Evolutionary conservation across 176 grass and related monocot genomes (phyloP).

Genomic region (Carex myosuroides): DNA sequence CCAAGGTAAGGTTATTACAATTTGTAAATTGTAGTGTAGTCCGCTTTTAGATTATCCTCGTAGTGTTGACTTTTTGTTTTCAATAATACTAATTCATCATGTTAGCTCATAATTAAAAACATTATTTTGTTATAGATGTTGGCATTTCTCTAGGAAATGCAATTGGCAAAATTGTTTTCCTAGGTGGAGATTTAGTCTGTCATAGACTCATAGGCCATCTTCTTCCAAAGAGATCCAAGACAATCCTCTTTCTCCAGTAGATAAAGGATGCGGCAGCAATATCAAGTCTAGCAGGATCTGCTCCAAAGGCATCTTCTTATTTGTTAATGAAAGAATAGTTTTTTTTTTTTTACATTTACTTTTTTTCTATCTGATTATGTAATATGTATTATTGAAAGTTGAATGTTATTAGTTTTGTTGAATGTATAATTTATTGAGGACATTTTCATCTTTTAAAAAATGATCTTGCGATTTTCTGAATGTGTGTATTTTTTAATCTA

Average conservation of each 20-base stretch:
- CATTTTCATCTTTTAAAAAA: background rate
- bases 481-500: background rate
- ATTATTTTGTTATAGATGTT: too few species aligned
- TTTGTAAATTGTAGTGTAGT: too few species aligned
- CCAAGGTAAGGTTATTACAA: too few species aligned
- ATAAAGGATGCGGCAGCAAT: background rate
- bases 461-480: background rate
- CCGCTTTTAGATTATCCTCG: too few species aligned
- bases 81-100: too few species aligned
- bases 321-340: background rate
- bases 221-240: background rate
- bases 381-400: too few species aligned
- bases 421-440: too few species aligned
- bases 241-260: background rate
- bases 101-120: too few species aligned
- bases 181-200: background rate
- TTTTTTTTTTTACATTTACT: background rate
- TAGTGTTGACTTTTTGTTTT: too few species aligned
- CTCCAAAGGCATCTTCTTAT: background rate
- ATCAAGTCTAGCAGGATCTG: background rate
- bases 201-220: background rate
- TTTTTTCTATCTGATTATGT: background rate
- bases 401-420: too few species aligned
- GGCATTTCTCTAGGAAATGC: too few species aligned
- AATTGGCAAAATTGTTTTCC: too few species aligned